Percentiles rank a stretch among this genome's conserved stretches.
Evolutionary conservation across 345 rosid genomes (phyloP).

Genomic region (Turnera subulata): DNA sequence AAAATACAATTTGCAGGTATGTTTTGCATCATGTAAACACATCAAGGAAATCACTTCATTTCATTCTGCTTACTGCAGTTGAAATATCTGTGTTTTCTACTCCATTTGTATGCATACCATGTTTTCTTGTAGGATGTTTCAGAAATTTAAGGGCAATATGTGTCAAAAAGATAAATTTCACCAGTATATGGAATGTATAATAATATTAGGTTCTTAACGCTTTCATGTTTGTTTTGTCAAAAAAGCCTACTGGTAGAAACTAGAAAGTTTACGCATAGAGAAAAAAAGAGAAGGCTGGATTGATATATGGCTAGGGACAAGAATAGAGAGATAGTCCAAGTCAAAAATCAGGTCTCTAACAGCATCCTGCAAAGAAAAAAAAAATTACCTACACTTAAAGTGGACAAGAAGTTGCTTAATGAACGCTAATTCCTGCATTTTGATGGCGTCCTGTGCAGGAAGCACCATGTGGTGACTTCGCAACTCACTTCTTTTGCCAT

Average conservation of each 20-base stretch:
- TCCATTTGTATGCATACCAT: not conserved
- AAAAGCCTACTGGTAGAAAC: too few relatives aligned
- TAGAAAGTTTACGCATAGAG: too few relatives aligned
- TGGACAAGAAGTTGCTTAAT: not conserved
- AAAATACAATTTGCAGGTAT: constrained; percentile 71
- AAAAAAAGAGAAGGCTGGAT: not conserved
- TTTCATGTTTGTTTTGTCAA: too few relatives aligned
- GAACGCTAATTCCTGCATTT: not conserved
- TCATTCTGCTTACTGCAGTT: too few relatives aligned
- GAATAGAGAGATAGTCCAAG: not conserved
- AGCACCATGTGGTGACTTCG: constrained; percentile 80
- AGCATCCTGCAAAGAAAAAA: not conserved
- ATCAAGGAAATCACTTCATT: too few relatives aligned
- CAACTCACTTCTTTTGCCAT: constrained; percentile 85
- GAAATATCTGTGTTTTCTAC: too few relatives aligned
- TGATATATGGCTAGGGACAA: not conserved
- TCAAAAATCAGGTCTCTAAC: not conserved
- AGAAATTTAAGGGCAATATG: too few relatives aligned
- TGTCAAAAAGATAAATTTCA: too few relatives aligned
- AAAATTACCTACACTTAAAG: not conserved
- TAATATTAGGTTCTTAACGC: too few relatives aligned
- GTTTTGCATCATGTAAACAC: not conserved
- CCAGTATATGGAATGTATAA: too few relatives aligned
- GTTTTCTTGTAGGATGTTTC: not conserved
- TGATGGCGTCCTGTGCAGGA: constrained; percentile 45